Percentiles rank a stretch among this genome's conserved stretches.
These are phyloP conservation scores for Fusarium abutilonis DNA, from an alignment of 2,329 filamentous ascomycete genomes.

Conservation along the genomic window DNA sequence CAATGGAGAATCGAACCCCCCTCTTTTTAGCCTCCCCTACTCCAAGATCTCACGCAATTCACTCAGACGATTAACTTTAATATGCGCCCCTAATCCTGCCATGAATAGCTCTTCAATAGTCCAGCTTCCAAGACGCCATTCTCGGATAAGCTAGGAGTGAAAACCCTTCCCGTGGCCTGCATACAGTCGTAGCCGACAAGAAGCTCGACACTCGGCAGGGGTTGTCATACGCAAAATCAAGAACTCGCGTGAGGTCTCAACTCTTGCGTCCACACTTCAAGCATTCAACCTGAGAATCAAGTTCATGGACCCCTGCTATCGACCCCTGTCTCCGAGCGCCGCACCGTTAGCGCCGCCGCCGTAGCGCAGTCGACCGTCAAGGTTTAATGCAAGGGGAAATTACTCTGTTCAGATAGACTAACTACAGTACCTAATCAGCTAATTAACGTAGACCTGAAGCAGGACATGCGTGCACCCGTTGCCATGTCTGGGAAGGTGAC, in stretches of 20 bases:
- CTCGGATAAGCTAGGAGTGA: background rate
- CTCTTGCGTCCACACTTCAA: slow-evolving; percentile 3
- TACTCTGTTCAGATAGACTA: slow-evolving; percentile 10
- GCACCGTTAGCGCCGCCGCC: slow-evolving; percentile 45
- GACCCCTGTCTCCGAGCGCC: slow-evolving; percentile 33
- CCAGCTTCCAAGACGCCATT: slow-evolving; percentile 24
- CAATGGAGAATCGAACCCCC: slow-evolving; percentile 18
- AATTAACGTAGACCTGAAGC: background rate
- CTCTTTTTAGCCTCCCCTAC: slow-evolving; percentile 17
- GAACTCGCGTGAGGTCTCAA: slow-evolving; percentile 3
- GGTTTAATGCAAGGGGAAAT: slow-evolving; percentile 46
- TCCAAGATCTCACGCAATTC: background rate
- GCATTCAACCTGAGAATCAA: slow-evolving; percentile 9
- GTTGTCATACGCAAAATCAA: slow-evolving; percentile 5
- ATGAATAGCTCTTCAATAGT: slow-evolving; percentile 20
- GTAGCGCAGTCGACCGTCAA: slow-evolving; percentile 38
- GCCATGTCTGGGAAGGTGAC: slow-evolving; percentile 7
- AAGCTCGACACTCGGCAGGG: background rate
- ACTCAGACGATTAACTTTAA: background rate
- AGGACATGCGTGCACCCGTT: slow-evolving; percentile 13
- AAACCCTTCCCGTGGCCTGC: too few relatives aligned
- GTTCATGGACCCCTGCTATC: slow-evolving; percentile 15
- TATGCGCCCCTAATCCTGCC: background rate
- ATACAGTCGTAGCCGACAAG: too few relatives aligned
- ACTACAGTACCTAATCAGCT: too few relatives aligned